A percentile compares a stretch with the other conserved stretches of the same genome.
These are phyloP conservation scores for Diplosphaera chodatii DNA, from an alignment of 139 green algal species.

Conservation along the genomic window DNA sequence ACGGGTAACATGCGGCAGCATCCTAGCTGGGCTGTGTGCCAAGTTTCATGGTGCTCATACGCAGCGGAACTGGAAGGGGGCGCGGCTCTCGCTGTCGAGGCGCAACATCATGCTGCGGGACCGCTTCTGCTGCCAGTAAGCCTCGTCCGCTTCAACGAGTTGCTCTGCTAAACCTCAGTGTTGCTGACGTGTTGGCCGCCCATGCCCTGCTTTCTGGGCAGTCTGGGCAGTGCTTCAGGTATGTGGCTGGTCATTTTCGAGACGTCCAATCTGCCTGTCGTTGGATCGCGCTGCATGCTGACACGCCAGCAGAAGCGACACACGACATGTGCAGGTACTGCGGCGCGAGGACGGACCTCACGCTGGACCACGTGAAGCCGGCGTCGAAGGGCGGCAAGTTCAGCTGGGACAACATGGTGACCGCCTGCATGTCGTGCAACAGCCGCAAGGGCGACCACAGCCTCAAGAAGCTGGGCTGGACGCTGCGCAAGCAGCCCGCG, in stretches of 20 bases:
- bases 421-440: conserved; percentile 54
- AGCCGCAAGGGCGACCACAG: conserved; percentile 43
- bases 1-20: too few relatives aligned
- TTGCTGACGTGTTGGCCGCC: too few relatives aligned
- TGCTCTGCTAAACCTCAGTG: background rate
- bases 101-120: conserved; percentile 49
- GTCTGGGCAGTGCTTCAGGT: too few relatives aligned
- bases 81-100: conserved; percentile 27
- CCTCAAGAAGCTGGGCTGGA: conserved; percentile 49
- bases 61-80: conserved; percentile 6
- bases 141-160: background rate
- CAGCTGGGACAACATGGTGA: conserved; percentile 44
- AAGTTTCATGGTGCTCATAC: too few relatives aligned
- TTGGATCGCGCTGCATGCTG: too few relatives aligned
- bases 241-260: too few relatives aligned
- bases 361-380: conserved; percentile 56
- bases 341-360: conserved; percentile 32
- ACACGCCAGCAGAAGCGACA: too few relatives aligned
- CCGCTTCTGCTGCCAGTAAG: conserved; percentile 30
- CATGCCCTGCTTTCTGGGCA: too few relatives aligned
- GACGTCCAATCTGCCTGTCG: too few relatives aligned
- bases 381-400: conserved; percentile 34
- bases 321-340: conserved; percentile 46
- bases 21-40: too few relatives aligned
- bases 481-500: conserved; percentile 21